A percentile compares a stretch with the other conserved stretches of the same genome.
Evolutionary conservation across 129 eudicot species (phyloP).

Genomic region (Rutidosis leptorrhynchoides): DNA sequence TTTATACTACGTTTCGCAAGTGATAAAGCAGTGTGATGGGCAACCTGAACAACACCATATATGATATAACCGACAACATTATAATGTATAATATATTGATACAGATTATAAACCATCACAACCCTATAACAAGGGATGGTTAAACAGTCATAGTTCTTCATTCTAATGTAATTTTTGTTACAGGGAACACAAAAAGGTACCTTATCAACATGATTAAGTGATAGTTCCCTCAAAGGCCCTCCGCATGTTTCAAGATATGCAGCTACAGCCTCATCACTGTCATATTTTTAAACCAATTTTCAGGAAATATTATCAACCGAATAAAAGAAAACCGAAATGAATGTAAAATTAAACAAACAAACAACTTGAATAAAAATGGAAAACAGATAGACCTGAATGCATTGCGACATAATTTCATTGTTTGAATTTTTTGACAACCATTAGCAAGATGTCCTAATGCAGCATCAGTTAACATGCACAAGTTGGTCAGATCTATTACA

Average conservation of each 20-base stretch:
- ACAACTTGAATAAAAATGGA: background rate
- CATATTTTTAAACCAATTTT: conserved; percentile 17
- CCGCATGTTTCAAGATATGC: conserved; percentile 85
- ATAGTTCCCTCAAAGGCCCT: conserved; percentile 54
- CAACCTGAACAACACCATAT: conserved; percentile 47
- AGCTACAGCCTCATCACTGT: conserved; percentile 93
- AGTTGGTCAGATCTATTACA: conserved; percentile 55
- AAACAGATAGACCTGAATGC: conserved; percentile 54
- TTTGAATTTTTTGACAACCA: conserved; percentile 61
- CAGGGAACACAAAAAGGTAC: conserved; percentile 30
- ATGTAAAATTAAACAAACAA: background rate
- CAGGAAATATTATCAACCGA: conserved; percentile 8
- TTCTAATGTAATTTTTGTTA: background rate
- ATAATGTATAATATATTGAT: too few relatives aligned
- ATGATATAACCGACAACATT: background rate
- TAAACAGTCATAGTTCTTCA: background rate
- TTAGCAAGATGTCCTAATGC: conserved; percentile 75
- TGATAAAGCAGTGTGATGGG: conserved; percentile 65
- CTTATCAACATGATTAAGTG: conserved; percentile 67
- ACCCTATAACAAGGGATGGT: too few relatives aligned
- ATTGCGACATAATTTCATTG: conserved; percentile 55
- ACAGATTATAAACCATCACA: background rate
- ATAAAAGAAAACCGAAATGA: background rate
- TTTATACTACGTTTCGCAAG: conserved; percentile 59
- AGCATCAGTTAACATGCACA: conserved; percentile 59